Evolutionary conservation across 148 eudicot genomes (phyloP), one percentile per base, ranked within the genome.

Genomic region (Chenopodium suecicum): DNA sequence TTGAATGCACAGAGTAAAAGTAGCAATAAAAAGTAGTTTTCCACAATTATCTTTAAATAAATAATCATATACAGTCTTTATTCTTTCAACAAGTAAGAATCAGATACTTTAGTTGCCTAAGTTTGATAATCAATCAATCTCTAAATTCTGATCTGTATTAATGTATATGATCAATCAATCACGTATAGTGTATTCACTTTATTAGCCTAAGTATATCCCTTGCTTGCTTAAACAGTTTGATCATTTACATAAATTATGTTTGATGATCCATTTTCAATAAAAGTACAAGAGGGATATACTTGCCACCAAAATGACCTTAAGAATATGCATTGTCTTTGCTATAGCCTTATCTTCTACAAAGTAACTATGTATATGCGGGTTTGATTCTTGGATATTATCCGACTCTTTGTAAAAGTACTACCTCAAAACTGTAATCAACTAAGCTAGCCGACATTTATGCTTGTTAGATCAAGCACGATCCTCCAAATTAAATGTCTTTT

Each of bases 141-240:
- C 16, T 8, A 31, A 9, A 25, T 68, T 68, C 37, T 32, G 34
- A 32, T 32, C 34, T 68, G 44, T 27, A 41, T 9, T 14, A 37
- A 41, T 70, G 9, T 70, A 70, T 20, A 70, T 6, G 11, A 37
- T 12, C 14, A 50, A 50, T 12, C 13, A 17, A 56, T 56, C 19
- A 56, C 62, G 22, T 14, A 56, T 56, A 56, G 17, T 20, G 10
- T 70, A 7, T 29, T 37, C 41, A 44, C 74, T 70, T 19, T 6
- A 41, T 32, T 17, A 70, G 74, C 46, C 74, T 37, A 70, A 20
- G 50, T 69, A 69, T 69, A 70, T 70, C 52, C 27, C 50, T 70
- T 70, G 25, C 74, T 70, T 70, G 73, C 46, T 29, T 37, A 12
- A 25, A 67, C 17, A 6, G 71, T 67, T 67, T 67, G 20, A 67